Evolutionary conservation across 768 basidiomycete genomes (phyloP).

Genomic region (Auricularia auricula-judae): DNA sequence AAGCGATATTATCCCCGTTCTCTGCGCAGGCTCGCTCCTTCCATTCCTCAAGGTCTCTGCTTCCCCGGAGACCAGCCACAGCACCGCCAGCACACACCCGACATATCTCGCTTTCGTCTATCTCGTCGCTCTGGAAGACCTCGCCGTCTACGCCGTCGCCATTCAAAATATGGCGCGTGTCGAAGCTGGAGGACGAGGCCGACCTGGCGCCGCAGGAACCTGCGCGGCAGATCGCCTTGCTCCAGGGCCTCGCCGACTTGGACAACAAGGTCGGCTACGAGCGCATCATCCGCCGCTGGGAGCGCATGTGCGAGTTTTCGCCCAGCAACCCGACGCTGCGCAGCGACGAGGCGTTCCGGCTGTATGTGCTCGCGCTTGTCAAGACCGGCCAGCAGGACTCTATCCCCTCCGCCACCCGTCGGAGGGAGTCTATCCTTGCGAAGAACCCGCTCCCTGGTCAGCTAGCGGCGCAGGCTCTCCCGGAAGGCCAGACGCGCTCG

Average conservation of each 20-base stretch:
- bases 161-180: constrained; percentile 6
- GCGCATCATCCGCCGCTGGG: constrained; percentile 68
- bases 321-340: constrained; percentile 56
- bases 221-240: constrained; percentile 56
- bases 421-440: constrained; percentile 52
- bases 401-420: constrained; percentile 53
- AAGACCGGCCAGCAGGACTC: constrained; percentile 45
- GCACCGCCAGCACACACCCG: background rate
- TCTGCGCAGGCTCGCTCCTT: background rate
- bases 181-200: constrained; percentile 50
- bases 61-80: background rate
- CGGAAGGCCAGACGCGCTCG: background rate
- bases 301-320: constrained; percentile 75
- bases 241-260: constrained; percentile 54
- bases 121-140: constrained; percentile 3
- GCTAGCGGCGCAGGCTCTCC: background rate
- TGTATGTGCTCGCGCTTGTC: constrained; percentile 62
- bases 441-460: constrained; percentile 15
- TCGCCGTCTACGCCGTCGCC: constrained; percentile 1
- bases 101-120: constrained; percentile 1
- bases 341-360: constrained; percentile 61
- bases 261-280: constrained; percentile 60
- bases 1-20: background rate
- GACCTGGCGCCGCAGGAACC: constrained; percentile 64
- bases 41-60: constrained; percentile 1